Base-by-base conservation (phyloP, 768 basidiomycete genomes). In the Rhodotorula toruloides region DNA sequence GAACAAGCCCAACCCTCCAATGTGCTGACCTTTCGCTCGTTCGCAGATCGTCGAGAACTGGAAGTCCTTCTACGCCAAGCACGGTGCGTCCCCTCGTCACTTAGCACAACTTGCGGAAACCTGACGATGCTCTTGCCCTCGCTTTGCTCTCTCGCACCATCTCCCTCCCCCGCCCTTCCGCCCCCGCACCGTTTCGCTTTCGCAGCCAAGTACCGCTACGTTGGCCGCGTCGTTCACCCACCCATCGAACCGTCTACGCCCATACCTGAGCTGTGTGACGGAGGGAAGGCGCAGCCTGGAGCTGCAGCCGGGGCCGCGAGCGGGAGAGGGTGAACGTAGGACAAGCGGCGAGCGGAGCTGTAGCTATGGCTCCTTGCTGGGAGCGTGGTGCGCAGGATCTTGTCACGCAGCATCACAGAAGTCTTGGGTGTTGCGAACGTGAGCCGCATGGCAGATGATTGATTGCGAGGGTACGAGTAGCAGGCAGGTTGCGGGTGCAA, bases 31-130 rank as follows among this genome's bases (percentile, higher is more conserved):
- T 22, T 21, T 19, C 32, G 16, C 42, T 17, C 14, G n/a, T 21
- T n/a, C 29, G 27, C 72, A 94, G 90, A 80, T 88, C 63, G 80
- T 96, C 27, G 77, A 83, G 52, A 86, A 93, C 72, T 98, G 94
- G 94, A 94, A 91, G 79, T 80, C 83, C 34, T 97, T 93, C 81
- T 97, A 91, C 74, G 78, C 81, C 1, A 83, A 87, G 9, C 88
- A 91, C 77, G 86, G 87, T 74, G 82, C 84, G 68, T 96, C 93
- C 76, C 68, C n/a, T n/a, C n/a, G n/a, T n/a, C n/a, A n/a, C n/a
- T n/a, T n/a, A n/a, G n/a, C n/a, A n/a, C n/a, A n/a, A n/a, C n/a
- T n/a, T n/a, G n/a, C n/a, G n/a, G n/a, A n/a, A n/a, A n/a, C n/a
- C n/a, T n/a, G n/a, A n/a, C n/a, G n/a, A n/a, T n/a, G 73, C 55